Evolutionary conservation across 1,139 yeast species (phyloP).

Genomic region (Kurtzmaniella quercitrusa): DNA sequence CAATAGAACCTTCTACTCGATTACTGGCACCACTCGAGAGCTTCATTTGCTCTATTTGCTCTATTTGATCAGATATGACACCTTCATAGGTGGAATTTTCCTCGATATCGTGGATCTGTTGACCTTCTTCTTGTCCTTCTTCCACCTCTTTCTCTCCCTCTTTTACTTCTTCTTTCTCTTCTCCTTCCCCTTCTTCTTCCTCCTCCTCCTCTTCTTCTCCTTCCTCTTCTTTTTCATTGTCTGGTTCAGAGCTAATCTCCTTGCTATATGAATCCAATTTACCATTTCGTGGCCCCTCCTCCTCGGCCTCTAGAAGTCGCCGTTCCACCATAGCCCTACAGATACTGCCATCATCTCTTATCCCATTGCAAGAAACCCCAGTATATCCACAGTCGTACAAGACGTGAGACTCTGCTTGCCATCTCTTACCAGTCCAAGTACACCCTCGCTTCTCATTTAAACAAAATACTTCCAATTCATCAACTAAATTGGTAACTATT

Average conservation of each 20-base stretch:
- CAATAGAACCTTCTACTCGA: constrained; percentile 3
- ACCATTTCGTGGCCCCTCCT: not conserved
- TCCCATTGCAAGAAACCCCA: constrained; percentile 42
- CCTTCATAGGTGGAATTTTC: too few relatives aligned
- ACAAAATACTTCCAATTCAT: constrained; percentile 57
- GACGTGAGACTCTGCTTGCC: constrained; percentile 57
- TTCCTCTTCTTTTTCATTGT: not conserved
- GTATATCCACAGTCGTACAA: constrained; percentile 47
- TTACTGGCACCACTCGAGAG: not conserved
- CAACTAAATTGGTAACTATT: constrained; percentile 55
- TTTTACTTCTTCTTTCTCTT: constrained; percentile 2
- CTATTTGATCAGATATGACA: not conserved
- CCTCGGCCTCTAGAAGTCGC: not conserved
- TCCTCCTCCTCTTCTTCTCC: constrained; percentile 2
- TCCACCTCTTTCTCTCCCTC: not conserved
- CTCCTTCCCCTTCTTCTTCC: constrained; percentile 2
- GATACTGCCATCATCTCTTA: constrained; percentile 11
- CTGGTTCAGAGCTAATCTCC: not conserved
- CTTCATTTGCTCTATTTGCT: not conserved
- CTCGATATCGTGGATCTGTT: too few relatives aligned
- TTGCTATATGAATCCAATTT: constrained; percentile 2
- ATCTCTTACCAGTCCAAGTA: constrained; percentile 52
- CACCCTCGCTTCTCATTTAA: constrained; percentile 55
- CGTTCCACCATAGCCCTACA: constrained; percentile 11
- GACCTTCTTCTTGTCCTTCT: not conserved